Percentiles rank a stretch among this genome's conserved stretches.
These are phyloP conservation scores for Camelina laxa DNA, from an alignment of 345 rosid genomes.

Conservation along the genomic window DNA sequence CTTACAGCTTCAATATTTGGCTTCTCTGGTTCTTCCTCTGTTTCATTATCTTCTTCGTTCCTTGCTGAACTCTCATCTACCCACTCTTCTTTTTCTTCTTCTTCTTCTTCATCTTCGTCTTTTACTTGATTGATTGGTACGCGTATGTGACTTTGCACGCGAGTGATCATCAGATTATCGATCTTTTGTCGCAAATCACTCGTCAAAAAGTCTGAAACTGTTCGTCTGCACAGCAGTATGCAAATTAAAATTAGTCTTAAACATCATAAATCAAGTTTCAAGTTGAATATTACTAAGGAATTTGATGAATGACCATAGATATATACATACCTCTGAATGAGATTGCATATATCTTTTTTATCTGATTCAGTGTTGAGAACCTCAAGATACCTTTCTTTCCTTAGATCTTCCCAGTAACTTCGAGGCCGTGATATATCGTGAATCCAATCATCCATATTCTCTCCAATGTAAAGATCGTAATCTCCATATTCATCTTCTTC, in stretches of 20 bases:
- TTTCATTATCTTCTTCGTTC: slow-evolving; percentile 40
- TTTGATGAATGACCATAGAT: slow-evolving; percentile 13
- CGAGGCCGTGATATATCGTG: slow-evolving; percentile 79
- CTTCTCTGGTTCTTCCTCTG: slow-evolving; percentile 44
- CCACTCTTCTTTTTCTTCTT: slow-evolving; percentile 31
- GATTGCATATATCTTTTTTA: slow-evolving; percentile 67
- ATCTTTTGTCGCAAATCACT: slow-evolving; percentile 77
- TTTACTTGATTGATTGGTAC: slow-evolving; percentile 37
- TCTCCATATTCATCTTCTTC: slow-evolving; percentile 39
- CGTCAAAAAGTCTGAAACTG: slow-evolving; percentile 70
- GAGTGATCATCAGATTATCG: slow-evolving; percentile 65
- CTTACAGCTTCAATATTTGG: slow-evolving; percentile 48
- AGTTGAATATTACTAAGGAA: background rate
- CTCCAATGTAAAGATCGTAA: slow-evolving; percentile 33
- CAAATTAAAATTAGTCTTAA: background rate
- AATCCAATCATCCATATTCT: slow-evolving; percentile 61
- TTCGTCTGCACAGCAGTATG: slow-evolving; percentile 52
- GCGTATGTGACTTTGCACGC: slow-evolving; percentile 48
- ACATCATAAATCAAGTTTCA: background rate
- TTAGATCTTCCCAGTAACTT: slow-evolving; percentile 83
- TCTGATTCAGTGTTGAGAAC: slow-evolving; percentile 57
- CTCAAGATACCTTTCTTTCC: slow-evolving; percentile 76
- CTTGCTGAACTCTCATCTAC: slow-evolving; percentile 36
- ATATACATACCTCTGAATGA: slow-evolving; percentile 84
- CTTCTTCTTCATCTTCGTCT: slow-evolving; percentile 24